These are phyloP conservation scores for Diplodia mutila DNA, from an alignment of 2,329 filamentous ascomycete genomes.

Conservation along the genomic window DNA sequence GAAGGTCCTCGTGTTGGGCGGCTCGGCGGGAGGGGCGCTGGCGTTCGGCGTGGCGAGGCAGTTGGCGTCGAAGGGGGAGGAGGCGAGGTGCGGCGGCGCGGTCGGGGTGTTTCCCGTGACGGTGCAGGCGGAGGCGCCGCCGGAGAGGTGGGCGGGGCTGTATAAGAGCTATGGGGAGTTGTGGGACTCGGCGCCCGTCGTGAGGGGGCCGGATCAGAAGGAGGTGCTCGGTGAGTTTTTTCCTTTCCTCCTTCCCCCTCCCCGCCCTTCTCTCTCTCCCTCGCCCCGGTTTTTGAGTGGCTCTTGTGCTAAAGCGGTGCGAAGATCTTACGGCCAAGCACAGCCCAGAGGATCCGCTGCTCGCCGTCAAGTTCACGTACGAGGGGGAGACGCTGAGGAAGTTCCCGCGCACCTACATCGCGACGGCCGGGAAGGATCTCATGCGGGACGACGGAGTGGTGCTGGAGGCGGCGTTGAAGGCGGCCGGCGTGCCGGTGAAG, in stretches of 20 bases:
- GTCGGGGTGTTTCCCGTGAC: conserved; percentile 25
- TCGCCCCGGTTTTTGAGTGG: neutral
- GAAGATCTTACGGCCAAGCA: conserved; percentile 11
- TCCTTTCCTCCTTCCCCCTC: neutral
- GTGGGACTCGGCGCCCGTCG: conserved; percentile 10
- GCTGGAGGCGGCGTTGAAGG: conserved; percentile 34
- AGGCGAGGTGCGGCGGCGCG: conserved; percentile 20
- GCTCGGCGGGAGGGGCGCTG: conserved; percentile 30
- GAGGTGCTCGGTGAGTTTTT: neutral
- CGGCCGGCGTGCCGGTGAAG: conserved; percentile 34
- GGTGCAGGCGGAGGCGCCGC: conserved; percentile 27
- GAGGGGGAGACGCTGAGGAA: conserved; percentile 23
- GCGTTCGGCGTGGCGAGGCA: conserved; percentile 22
- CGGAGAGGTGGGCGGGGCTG: conserved; percentile 26
- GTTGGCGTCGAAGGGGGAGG: neutral
- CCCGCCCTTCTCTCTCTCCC: neutral
- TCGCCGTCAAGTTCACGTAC: conserved; percentile 1
- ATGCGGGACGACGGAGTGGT: conserved; percentile 38
- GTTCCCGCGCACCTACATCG: conserved; percentile 30
- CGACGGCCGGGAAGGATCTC: conserved; percentile 32
- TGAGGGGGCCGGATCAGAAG: neutral
- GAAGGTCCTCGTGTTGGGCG: conserved; percentile 24
- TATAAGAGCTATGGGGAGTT: conserved; percentile 24
- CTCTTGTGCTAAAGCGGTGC: neutral
- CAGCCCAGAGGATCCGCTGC: conserved; percentile 25